Conservation (phyloP, 208 protist species). For the Trypanosoma caninum region DNA sequence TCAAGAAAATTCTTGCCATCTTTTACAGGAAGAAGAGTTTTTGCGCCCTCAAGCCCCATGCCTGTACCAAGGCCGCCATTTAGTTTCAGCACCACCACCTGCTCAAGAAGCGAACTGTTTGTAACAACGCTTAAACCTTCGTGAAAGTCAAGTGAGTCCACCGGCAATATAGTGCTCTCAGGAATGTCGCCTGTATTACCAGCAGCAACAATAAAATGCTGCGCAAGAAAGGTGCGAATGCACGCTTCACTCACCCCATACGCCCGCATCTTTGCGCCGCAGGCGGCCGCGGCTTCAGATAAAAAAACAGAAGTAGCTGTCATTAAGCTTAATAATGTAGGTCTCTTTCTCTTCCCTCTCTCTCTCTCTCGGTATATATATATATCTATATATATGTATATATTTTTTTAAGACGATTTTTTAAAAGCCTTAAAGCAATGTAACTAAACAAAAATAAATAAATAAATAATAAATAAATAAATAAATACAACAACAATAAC, state of each 20-base stretch:
- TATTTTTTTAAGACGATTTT: no score
- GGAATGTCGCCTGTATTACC: slow-evolving; percentile 53
- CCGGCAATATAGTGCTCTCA: slow-evolving; percentile 42
- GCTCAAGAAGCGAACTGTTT: slow-evolving; percentile 36
- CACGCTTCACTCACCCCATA: slow-evolving; percentile 52
- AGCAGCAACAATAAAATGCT: slow-evolving; percentile 47
- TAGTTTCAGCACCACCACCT: slow-evolving; percentile 97
- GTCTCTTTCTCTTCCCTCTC: no score
- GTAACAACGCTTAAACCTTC: slow-evolving; percentile 27
- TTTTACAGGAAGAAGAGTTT: slow-evolving; percentile 92
- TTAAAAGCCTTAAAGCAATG: no score
- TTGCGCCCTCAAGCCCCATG: slow-evolving; percentile 87
- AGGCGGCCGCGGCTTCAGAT: slow-evolving; percentile 49
- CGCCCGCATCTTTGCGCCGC: slow-evolving; percentile 64
- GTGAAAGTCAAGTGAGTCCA: slow-evolving; percentile 39
- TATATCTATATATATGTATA: slow-evolving; percentile 5
- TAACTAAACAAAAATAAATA: slow-evolving; percentile 13
- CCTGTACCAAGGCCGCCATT: slow-evolving; percentile 95
- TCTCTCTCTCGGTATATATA: no score
- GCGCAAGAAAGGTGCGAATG: slow-evolving; percentile 56
- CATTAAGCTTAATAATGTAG: background rate
- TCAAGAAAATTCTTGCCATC: slow-evolving; percentile 97
- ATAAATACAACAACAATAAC: background rate
- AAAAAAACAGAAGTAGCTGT: slow-evolving; percentile 7
- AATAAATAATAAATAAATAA: background rate